phyloP scores from a whole-genome alignment of 164 flowering plant genomes.

The Aristolochia contorta region DNA sequence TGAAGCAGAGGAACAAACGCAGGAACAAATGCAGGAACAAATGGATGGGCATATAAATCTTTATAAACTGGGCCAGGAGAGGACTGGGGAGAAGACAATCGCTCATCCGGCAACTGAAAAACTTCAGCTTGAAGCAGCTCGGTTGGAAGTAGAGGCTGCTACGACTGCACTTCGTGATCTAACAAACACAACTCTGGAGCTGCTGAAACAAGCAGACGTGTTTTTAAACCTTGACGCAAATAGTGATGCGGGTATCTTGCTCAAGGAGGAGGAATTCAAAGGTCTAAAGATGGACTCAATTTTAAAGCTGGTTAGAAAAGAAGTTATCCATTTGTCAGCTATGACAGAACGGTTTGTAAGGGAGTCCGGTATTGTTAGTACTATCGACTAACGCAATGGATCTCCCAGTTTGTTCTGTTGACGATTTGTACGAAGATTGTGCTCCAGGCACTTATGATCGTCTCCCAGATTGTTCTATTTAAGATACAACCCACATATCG shows the following conservation, averaged over 20 bases:
- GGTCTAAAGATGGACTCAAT: conserved; percentile 4
- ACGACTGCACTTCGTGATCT: conserved; percentile 56
- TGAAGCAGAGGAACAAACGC: conserved; percentile 39
- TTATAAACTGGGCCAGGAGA: conserved; percentile 49
- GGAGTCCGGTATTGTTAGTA: conserved; percentile 45
- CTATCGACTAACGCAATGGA: conserved; percentile 4
- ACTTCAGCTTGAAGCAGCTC: conserved; percentile 74
- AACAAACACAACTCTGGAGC: conserved; percentile 51
- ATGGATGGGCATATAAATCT: conserved; percentile 37
- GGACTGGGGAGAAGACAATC: conserved; percentile 38
- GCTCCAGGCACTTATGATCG: too few species aligned
- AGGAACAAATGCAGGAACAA: conserved; percentile 31
- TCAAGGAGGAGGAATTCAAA: conserved; percentile 7
- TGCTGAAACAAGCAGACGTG: conserved; percentile 33
- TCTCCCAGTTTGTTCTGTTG: too few species aligned
- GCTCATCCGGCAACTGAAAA: conserved; percentile 71
- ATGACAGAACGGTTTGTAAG: conserved; percentile 50
- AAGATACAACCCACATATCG: too few species aligned
- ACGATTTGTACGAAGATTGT: too few species aligned
- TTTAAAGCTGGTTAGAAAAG: conserved; percentile 27
- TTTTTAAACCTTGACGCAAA: conserved; percentile 32
- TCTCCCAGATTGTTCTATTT: too few species aligned
- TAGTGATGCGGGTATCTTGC: not conserved
- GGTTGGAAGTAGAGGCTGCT: conserved; percentile 81
- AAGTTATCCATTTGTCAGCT: conserved; percentile 43